A percentile compares a stretch with the other conserved stretches of the same genome.
These are phyloP conservation scores for Neoboletus brunneissimus DNA, from an alignment of 768 basidiomycete species.

Conservation along the genomic window DNA sequence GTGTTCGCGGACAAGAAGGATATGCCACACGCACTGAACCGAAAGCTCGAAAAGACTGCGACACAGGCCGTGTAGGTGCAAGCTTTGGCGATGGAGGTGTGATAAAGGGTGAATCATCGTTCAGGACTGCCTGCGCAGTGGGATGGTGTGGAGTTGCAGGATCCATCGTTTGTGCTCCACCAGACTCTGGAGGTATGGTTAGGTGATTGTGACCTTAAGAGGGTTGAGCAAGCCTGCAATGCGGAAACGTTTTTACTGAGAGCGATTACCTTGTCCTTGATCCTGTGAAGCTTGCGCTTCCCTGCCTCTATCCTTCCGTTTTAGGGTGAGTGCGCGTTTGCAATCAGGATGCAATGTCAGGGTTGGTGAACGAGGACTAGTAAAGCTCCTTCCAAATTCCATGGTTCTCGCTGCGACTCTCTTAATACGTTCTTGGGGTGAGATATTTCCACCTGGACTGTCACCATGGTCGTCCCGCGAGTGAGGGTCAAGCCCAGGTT, in stretches of 20 bases:
- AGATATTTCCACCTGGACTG: conserved; percentile 24
- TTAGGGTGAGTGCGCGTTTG: conserved; percentile 56
- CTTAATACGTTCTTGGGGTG: conserved; percentile 47
- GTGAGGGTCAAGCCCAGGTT: conserved; percentile 34
- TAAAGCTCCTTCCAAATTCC: conserved; percentile 60
- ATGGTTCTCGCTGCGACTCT: conserved; percentile 57
- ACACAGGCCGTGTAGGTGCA: conserved; percentile 40
- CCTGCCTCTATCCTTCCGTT: conserved; percentile 48
- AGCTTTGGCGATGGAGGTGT: conserved; percentile 66
- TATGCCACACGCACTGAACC: conserved; percentile 56
- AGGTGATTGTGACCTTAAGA: conserved; percentile 11
- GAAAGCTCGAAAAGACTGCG: conserved; percentile 59
- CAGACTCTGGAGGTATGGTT: conserved; percentile 24
- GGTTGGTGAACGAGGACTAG: conserved; percentile 33
- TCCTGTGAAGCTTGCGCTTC: conserved; percentile 28
- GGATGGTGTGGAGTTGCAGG: conserved; percentile 1
- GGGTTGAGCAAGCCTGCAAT: conserved; percentile 9
- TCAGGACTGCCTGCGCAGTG: conserved; percentile 14
- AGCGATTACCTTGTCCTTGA: conserved; percentile 31
- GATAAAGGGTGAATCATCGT: conserved; percentile 66
- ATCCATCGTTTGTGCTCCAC: conserved; percentile 6
- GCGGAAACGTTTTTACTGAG: conserved; percentile 24
- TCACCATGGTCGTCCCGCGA: conserved; percentile 31
- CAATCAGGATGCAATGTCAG: conserved; percentile 35
- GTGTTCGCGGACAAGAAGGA: not conserved